phyloP scores from a whole-genome alignment of 1,284 basidiomycete species.

The Wolfiporia cocos region DNA sequence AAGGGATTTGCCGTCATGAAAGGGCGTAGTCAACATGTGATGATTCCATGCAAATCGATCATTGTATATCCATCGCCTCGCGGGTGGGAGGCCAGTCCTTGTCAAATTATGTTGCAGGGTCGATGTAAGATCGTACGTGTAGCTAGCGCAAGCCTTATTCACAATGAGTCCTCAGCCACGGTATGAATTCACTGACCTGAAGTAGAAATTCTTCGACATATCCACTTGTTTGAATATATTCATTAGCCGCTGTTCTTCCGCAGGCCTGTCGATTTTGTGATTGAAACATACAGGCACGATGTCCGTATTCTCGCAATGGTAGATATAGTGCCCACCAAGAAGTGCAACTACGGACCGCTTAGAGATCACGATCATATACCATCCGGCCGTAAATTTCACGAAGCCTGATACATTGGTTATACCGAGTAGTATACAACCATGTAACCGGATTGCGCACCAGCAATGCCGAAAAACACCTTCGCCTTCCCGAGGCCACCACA shows the following conservation, averaged over 20 bases:
- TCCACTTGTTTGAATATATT: conserved; percentile 98
- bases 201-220: conserved; percentile 98
- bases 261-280: conserved; percentile 75
- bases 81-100: conserved; percentile 24
- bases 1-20: conserved; percentile 29
- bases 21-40: conserved; percentile 75
- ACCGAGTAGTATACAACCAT: not conserved
- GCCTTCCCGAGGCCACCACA: conserved; percentile 86
- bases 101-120: conserved; percentile 95
- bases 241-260: conserved; percentile 83
- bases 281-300: conserved; percentile 71
- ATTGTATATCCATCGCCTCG: conserved; percentile 60
- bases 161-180: not conserved
- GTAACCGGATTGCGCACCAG: conserved; percentile 36
- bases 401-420: conserved; percentile 54
- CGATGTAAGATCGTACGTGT: conserved; percentile 96
- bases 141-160: conserved; percentile 43
- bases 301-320: conserved; percentile 93
- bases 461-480: conserved; percentile 74
- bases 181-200: conserved; percentile 55
- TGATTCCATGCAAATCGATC: conserved; percentile 97
- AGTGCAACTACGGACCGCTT: conserved; percentile 91
- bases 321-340: conserved; percentile 94
- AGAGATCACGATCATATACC: conserved; percentile 89
- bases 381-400: conserved; percentile 84